Evolutionary conservation across 305 asterid genomes (phyloP).

Genomic region (Monarda citriodora): DNA sequence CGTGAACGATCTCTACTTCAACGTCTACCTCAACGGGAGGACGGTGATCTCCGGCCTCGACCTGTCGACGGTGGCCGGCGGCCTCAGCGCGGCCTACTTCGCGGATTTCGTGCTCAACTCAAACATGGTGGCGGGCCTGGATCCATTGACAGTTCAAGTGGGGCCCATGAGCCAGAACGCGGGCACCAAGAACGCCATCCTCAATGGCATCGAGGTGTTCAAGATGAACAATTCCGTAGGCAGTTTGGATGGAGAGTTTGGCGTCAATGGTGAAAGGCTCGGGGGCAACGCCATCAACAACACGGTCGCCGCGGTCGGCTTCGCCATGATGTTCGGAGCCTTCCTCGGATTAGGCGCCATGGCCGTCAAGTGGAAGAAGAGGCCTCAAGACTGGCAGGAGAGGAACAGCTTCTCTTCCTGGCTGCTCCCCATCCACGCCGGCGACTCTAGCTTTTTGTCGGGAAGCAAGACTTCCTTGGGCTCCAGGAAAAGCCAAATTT

Average conservation of each 20-base stretch:
- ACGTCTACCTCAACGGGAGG: slow-evolving; percentile 74
- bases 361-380: slow-evolving; percentile 94
- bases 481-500: slow-evolving; percentile 73
- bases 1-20: slow-evolving; percentile 78
- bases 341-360: slow-evolving; percentile 91
- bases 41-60: slow-evolving; percentile 71
- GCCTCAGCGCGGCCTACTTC: slow-evolving; percentile 64
- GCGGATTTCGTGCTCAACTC: slow-evolving; percentile 83
- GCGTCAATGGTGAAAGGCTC: slow-evolving; percentile 41
- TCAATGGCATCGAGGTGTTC: slow-evolving; percentile 85
- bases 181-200: slow-evolving; percentile 69
- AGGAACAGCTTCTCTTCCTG: slow-evolving; percentile 91
- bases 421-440: slow-evolving; percentile 88
- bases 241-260: slow-evolving; percentile 80
- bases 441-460: slow-evolving; percentile 75
- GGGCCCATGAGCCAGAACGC: slow-evolving; percentile 73
- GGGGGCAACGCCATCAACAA: slow-evolving; percentile 34
- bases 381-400: slow-evolving; percentile 93
- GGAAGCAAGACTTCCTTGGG: slow-evolving; percentile 59
- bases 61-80: slow-evolving; percentile 55
- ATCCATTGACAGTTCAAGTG: slow-evolving; percentile 65
- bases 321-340: slow-evolving; percentile 98
- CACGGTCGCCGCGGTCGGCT: slow-evolving; percentile 89
- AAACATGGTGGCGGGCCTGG: slow-evolving; percentile 42
- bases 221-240: slow-evolving; percentile 88